Percentiles rank a stretch among this genome's conserved stretches.
Evolutionary conservation across 2,329 filamentous ascomycete genomes (phyloP).

Genomic region (Alternaria incomplexa): DNA sequence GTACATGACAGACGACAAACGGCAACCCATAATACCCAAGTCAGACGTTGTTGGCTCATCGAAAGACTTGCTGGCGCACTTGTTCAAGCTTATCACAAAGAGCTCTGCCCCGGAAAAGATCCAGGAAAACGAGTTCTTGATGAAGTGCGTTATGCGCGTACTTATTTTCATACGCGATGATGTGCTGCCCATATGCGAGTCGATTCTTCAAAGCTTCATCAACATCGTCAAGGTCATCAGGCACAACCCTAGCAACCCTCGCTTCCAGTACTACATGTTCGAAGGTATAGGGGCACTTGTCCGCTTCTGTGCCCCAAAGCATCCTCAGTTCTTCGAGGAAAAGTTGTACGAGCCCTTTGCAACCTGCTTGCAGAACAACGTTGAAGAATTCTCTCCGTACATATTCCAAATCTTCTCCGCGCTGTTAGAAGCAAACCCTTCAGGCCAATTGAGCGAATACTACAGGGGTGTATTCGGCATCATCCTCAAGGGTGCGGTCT

Average conservation of each 20-base stretch:
- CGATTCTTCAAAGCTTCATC: conserved; percentile 81
- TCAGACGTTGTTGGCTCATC: conserved; percentile 80
- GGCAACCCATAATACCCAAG: conserved; percentile 79
- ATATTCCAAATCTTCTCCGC: conserved; percentile 95
- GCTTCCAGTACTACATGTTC: conserved; percentile 99
- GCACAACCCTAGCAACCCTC: conserved; percentile 93
- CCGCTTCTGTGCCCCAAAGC: conserved; percentile 71
- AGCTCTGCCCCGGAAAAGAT: conserved; percentile 87
- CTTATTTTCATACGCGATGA: conserved; percentile 91
- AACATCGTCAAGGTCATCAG: conserved; percentile 91
- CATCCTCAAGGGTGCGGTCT: conserved; percentile 79
- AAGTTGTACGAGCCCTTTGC: conserved; percentile 85
- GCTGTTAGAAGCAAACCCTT: conserved; percentile 83
- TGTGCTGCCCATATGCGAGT: conserved; percentile 74
- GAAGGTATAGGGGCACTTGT: conserved; percentile 92
- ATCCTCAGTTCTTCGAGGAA: conserved; percentile 77
- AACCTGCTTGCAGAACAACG: conserved; percentile 77
- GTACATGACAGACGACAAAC: conserved; percentile 77
- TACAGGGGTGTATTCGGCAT: conserved; percentile 81
- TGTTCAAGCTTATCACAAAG: conserved; percentile 90
- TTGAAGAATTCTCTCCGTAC: conserved; percentile 94
- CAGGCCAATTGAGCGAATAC: conserved; percentile 76
- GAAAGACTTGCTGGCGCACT: conserved; percentile 84
- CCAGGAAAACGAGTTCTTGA: conserved; percentile 98
- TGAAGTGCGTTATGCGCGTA: conserved; percentile 98